These are phyloP conservation scores for Penicillium nordicum DNA, from an alignment of 2,329 filamentous ascomycete genomes.

Conservation along the genomic window DNA sequence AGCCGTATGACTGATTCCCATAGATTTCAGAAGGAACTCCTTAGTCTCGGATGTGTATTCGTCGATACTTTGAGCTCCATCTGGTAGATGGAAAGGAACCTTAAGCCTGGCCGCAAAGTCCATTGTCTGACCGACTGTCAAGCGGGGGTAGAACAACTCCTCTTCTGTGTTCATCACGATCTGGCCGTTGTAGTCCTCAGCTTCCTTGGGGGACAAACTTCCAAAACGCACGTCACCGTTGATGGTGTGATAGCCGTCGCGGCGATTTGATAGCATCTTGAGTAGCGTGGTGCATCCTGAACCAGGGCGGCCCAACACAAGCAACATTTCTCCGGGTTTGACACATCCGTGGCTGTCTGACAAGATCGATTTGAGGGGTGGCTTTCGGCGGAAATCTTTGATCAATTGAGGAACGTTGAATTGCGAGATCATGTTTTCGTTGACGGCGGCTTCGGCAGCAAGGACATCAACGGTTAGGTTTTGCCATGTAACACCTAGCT, in stretches of 20 bases:
- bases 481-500: slow-evolving; percentile 11
- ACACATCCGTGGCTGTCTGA: slow-evolving; percentile 63
- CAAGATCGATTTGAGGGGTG: slow-evolving; percentile 50
- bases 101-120: slow-evolving; percentile 64
- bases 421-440: slow-evolving; percentile 14
- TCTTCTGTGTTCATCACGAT: slow-evolving; percentile 56
- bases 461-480: slow-evolving; percentile 7
- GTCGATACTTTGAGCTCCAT: slow-evolving; percentile 61
- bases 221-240: slow-evolving; percentile 59
- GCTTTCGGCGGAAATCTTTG: slow-evolving; percentile 7
- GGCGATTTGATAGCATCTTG: slow-evolving; percentile 63
- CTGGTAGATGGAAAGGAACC: slow-evolving; percentile 64
- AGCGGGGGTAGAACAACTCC: slow-evolving; percentile 49
- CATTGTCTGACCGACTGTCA: slow-evolving; percentile 51
- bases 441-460: slow-evolving; percentile 10
- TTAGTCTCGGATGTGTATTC: slow-evolving; percentile 14
- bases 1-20: slow-evolving; percentile 7
- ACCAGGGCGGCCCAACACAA: slow-evolving; percentile 65
- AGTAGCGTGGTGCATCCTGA: slow-evolving; percentile 68
- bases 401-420: slow-evolving; percentile 10
- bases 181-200: slow-evolving; percentile 52
- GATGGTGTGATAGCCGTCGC: slow-evolving; percentile 56
- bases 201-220: slow-evolving; percentile 39
- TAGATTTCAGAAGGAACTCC: slow-evolving; percentile 12
- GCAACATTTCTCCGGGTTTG: slow-evolving; percentile 68